A percentile compares a stretch with the other conserved stretches of the same genome.
Conservation (phyloP, 139 green algal species). For the Yamagishiella unicocca region DNA sequence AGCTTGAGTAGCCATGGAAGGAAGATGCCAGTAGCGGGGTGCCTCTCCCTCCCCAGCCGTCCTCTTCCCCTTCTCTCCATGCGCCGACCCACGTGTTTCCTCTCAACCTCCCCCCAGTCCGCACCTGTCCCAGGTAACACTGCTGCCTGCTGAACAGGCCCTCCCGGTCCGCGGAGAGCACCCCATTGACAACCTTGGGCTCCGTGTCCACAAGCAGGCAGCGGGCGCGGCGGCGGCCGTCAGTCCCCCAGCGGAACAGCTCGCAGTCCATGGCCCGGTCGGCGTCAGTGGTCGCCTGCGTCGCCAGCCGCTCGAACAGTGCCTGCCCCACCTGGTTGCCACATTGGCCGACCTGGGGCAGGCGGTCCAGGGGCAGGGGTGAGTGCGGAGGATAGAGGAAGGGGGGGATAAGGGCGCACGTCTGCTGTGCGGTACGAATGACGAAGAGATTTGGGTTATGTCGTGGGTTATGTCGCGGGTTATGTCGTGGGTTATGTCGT, state of each 20-base stretch:
- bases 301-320: constrained; percentile 43
- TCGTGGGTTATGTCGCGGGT: too few relatives aligned
- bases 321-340: constrained; percentile 61
- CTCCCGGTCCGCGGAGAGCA: constrained; percentile 35
- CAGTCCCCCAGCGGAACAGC: neutral
- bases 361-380: neutral
- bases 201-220: constrained; percentile 64
- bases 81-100: neutral
- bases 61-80: neutral
- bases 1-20: too few relatives aligned
- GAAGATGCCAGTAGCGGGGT: too few relatives aligned
- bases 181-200: constrained; percentile 58
- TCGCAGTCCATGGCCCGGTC: neutral
- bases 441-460: too few relatives aligned
- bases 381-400: neutral
- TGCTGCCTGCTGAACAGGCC: constrained; percentile 45
- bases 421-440: too few relatives aligned
- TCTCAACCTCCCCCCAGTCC: neutral
- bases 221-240: constrained; percentile 34
- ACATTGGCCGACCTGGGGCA: constrained; percentile 51
- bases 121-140: constrained; percentile 56
- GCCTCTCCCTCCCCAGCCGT: too few relatives aligned
- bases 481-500: too few relatives aligned
- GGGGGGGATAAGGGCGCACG: too few relatives aligned
- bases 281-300: neutral